Conservation (phyloP, 2,329 filamentous ascomycete genomes). For the Colletotrichum tanaceti region DNA sequence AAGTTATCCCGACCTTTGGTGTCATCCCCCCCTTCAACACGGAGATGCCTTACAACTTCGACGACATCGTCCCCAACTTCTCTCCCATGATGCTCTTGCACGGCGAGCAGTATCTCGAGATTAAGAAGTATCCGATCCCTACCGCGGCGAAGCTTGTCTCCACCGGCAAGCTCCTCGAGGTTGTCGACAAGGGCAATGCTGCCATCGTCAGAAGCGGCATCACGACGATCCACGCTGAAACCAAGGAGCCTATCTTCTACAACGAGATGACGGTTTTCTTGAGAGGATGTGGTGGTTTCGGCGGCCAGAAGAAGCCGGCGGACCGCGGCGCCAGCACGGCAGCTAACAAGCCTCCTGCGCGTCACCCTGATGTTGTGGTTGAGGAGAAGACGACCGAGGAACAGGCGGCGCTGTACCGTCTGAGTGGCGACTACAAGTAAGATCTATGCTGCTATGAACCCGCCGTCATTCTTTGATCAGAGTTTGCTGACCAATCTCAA, state of each 20-base stretch:
- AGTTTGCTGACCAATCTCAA: constrained; percentile 42
- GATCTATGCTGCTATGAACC: constrained; percentile 41
- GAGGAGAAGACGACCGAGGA: constrained; percentile 90
- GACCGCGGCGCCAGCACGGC: constrained; percentile 86
- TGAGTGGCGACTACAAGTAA: constrained; percentile 91
- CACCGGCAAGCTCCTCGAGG: constrained; percentile 85
- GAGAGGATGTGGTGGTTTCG: constrained; percentile 90
- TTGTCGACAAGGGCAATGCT: constrained; percentile 94
- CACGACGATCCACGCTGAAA: constrained; percentile 85
- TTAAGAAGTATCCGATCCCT: constrained; percentile 91
- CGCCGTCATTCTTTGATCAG: constrained; percentile 17
- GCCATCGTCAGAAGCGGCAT: constrained; percentile 84
- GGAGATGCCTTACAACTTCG: constrained; percentile 80
- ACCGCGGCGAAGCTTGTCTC: constrained; percentile 82
- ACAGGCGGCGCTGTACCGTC: constrained; percentile 91
- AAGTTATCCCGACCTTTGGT: constrained; percentile 93
- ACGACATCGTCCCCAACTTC: constrained; percentile 93
- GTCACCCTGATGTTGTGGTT: constrained; percentile 82
- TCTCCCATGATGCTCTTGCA: constrained; percentile 98
- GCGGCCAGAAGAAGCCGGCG: constrained; percentile 79
- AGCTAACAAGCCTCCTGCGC: constrained; percentile 80
- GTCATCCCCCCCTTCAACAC: constrained; percentile 95
- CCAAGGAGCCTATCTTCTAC: constrained; percentile 93
- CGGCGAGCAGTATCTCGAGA: constrained; percentile 97
- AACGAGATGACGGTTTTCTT: constrained; percentile 96